Base-by-base conservation (phyloP, 805 yeast genomes). In the Starmerella asiatica region DNA sequence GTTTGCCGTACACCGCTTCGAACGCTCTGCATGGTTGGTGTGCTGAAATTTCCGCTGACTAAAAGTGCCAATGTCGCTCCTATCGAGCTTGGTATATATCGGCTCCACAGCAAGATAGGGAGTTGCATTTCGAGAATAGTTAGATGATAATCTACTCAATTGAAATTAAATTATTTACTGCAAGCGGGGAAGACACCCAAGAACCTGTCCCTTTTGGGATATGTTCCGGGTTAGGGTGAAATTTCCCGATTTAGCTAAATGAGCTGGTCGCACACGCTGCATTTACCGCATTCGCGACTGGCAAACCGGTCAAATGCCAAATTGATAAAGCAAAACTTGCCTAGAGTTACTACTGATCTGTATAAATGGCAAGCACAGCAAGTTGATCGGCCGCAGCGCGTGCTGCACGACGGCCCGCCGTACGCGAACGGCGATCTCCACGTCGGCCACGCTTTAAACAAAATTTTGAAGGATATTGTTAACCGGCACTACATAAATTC, bases 391-490 rank as follows among this genome's bases (percentile, higher is more conserved):
- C 60, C 71, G 17, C 26, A 32, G 32, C 16, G 47, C 68, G 27
- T 88, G 79, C 62, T 91, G 1, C 96, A 86, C 51, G 99, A 91
- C 60, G 99, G 99, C 0, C 99, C 99, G 0, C 99, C 99, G 0
- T 91, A 88, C 60, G 97, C 98, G 11, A 91, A 91, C 56, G 98
- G 97, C 3, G 84, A 79, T 46, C 63, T 91, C 18, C 99, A 91
- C 57, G 59, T 86, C 84, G 97, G 40, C 16, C 99, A 91, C 61
- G 83, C 97, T 0, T 61, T 91, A 51, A 91, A 91, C 62, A 88
- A 91, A 56, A 71, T 85, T 17, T 59, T 84, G 40, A 91, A 91
- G 57, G 99, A 91, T 58, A 75, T 91, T 34, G 73, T 88, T 33
- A 72, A 73, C 46, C 65, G 99, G 37, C 77, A 64, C 49, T 75